Conservation (phyloP, 1,284 basidiomycete species). For the Ceratobasidium theobromae region DNA sequence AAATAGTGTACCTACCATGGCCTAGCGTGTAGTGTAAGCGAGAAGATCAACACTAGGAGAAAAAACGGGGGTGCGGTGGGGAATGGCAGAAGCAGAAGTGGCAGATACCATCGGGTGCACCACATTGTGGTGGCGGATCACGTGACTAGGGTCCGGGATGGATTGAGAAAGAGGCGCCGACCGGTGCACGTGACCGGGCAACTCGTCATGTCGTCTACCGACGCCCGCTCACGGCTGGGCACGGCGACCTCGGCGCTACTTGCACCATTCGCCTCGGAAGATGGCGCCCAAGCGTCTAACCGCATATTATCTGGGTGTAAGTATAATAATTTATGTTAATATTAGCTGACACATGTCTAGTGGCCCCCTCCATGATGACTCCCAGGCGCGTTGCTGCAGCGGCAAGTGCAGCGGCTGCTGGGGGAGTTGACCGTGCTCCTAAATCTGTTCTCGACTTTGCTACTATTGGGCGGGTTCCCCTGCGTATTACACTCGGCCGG, state of each 20-base stretch:
- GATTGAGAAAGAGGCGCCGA: background rate
- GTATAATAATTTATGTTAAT: background rate
- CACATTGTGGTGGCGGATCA: conserved; percentile 15
- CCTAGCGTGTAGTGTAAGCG: background rate
- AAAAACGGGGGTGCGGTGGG: conserved; percentile 76
- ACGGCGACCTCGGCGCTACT: conserved; percentile 17
- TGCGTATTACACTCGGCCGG: conserved; percentile 63
- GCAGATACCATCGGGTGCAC: conserved; percentile 56
- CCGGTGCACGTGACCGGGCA: background rate
- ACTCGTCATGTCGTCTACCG: conserved; percentile 24
- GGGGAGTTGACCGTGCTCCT: conserved; percentile 40
- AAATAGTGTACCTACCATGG: conserved; percentile 61
- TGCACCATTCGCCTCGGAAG: conserved; percentile 5
- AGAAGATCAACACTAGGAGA: conserved; percentile 50
- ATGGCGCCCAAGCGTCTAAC: conserved; percentile 18
- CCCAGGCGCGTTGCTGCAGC: conserved; percentile 73
- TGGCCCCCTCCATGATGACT: conserved; percentile 89
- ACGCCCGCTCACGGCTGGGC: conserved; percentile 26
- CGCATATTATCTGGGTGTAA: conserved; percentile 3
- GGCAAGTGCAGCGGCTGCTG: conserved; percentile 59
- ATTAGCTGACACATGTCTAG: conserved; percentile 47
- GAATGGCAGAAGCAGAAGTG: conserved; percentile 70
- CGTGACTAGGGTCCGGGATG: conserved; percentile 2
- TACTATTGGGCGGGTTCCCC: conserved; percentile 68
- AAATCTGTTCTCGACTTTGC: conserved; percentile 62